Evolutionary conservation across 306 rosid species (phyloP).

Genomic region (Carpinus fangiana): DNA sequence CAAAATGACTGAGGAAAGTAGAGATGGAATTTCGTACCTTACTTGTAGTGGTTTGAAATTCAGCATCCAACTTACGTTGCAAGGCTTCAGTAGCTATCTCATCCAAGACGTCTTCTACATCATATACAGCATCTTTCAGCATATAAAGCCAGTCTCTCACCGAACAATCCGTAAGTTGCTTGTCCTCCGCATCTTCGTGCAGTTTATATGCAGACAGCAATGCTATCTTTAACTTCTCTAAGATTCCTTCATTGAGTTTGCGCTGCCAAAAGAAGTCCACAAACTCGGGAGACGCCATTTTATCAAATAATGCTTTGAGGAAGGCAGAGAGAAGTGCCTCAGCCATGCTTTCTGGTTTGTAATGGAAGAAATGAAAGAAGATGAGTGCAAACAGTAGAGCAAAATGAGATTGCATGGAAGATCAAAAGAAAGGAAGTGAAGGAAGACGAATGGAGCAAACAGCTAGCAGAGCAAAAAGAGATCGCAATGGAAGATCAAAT

Average conservation of each 20-base stretch:
- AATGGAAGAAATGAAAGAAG: neutral
- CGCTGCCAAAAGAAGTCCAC: neutral
- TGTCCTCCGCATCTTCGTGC: constrained; percentile 8
- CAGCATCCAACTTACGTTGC: neutral
- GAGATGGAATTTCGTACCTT: too few species aligned
- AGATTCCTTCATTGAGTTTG: neutral
- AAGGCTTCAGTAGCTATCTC: constrained; percentile 2
- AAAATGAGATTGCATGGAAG: too few species aligned
- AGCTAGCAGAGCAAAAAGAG: too few species aligned
- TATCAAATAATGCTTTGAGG: neutral
- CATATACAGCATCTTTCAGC: neutral
- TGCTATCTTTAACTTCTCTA: neutral
- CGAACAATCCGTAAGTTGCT: neutral
- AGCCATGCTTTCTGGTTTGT: neutral
- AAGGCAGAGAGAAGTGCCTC: neutral
- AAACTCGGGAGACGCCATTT: neutral
- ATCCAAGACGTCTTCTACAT: constrained; percentile 8
- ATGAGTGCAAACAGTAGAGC: neutral
- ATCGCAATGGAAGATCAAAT: too few species aligned
- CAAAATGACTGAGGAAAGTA: too few species aligned
- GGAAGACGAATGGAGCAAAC: neutral
- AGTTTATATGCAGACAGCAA: neutral
- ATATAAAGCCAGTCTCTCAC: neutral
- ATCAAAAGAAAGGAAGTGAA: neutral
- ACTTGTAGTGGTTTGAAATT: neutral